Evolutionary conservation across 331 rosid species (phyloP).

Genomic region (Cydonia oblonga): DNA sequence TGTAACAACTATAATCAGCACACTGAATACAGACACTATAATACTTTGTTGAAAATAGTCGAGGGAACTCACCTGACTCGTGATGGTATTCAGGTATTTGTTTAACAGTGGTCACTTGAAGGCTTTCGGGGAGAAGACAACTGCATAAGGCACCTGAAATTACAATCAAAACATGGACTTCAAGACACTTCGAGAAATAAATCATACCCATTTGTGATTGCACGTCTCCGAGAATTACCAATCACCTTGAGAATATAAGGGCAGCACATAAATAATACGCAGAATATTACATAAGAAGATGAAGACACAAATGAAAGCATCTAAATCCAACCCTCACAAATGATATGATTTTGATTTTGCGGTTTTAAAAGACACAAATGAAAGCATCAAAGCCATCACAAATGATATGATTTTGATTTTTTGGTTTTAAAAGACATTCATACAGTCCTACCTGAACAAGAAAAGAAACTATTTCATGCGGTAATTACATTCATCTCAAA

Average conservation of each 20-base stretch:
- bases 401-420: background rate
- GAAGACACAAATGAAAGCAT: background rate
- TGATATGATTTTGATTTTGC: background rate
- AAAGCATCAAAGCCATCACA: background rate
- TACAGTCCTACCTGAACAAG: background rate
- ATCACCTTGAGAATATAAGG: background rate
- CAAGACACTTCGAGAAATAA: background rate
- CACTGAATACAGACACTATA: background rate
- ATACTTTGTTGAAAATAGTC: background rate
- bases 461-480: background rate
- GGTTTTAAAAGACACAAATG: background rate
- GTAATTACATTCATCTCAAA: background rate
- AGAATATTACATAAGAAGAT: background rate
- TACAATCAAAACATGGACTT: constrained; percentile 15
- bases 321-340: background rate
- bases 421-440: background rate
- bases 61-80: constrained; percentile 47
- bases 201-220: background rate
- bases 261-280: background rate
- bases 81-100: constrained; percentile 75
- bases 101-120: constrained; percentile 71
- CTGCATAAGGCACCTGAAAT: constrained; percentile 79
- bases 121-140: constrained; percentile 93
- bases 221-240: background rate
- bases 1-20: background rate